Evolutionary conservation across 768 basidiomycete species (phyloP), one percentile per base, ranked within the genome.

Genomic region (Suillus occidentalis): DNA sequence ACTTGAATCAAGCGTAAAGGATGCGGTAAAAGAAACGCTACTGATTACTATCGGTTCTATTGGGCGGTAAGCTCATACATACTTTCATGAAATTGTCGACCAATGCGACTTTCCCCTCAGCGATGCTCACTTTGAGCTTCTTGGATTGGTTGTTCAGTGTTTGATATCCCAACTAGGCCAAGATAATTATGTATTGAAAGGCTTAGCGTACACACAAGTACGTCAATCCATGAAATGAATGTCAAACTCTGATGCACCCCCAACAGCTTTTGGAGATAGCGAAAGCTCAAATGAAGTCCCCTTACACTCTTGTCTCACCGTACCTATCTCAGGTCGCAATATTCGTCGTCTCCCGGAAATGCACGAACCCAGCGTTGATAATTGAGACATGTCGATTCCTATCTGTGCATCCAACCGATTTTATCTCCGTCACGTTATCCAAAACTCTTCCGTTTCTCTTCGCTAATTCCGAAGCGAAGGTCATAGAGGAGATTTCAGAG

Each of bases 401-500:
- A 70, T 81, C 82, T 12, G 80, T 87, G 40, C 74, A 82, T 16
- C 82, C 84, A 0, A 73, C 75, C 10, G 85, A 85, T 67, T 92
- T 95, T 72, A 79, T 95, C 56, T 77, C 83, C 3, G 81, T 85
- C 34, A 91, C 88, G 1, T 81, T 90, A 25, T 72, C 82, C 14
- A 82, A 85, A 63, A 90, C 87, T 2, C 82, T 94, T 7, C 94
- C 95, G 0, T 77, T 79, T 22, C 74, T 95, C 42, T 90, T 92
- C 72, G 88, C 86, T 9, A 79, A 80, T 50, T 82, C 86, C 67
- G 87, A 92, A 49, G 66, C 76, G 28, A 82, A 79, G 58, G 85
- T 86, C 0, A 80, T 97, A 22, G 82, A 87, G 40, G 80, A 81
- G 14, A 83, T 97, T n/a, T 80, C 88, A 4, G 78, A 74, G 52